Percentiles rank a stretch among this genome's conserved stretches.
Evolutionary conservation across 148 eudicot genomes (phyloP).

Genomic region (Gaultheria prostrata): DNA sequence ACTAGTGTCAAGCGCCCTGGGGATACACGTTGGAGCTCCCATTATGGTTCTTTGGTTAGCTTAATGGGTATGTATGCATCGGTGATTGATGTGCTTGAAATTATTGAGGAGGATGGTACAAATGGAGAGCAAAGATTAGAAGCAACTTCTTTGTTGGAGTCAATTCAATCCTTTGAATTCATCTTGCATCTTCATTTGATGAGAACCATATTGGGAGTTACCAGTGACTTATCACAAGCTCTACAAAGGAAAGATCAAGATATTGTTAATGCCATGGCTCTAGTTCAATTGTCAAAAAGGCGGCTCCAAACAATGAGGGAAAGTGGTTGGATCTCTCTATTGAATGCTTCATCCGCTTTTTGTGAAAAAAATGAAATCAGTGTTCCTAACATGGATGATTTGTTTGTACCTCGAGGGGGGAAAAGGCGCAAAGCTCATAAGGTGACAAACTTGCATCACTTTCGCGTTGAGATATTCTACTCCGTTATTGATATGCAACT

Average conservation of each 20-base stretch:
- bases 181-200: not conserved
- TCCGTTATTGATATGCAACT: not conserved
- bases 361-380: too few relatives aligned
- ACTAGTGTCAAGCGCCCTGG: not conserved
- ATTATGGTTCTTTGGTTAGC: slow-evolving; percentile 14
- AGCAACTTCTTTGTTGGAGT: not conserved
- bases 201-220: not conserved
- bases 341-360: too few relatives aligned
- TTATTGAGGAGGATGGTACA: not conserved
- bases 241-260: not conserved
- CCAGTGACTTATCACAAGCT: not conserved
- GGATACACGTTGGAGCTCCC: slow-evolving; percentile 31
- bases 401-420: too few relatives aligned
- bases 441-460: not conserved
- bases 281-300: too few relatives aligned
- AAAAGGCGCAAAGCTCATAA: too few relatives aligned
- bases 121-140: not conserved
- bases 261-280: too few relatives aligned
- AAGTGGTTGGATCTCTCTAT: too few relatives aligned
- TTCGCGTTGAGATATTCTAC: not conserved
- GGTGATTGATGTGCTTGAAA: slow-evolving; percentile 21
- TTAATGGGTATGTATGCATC: slow-evolving; percentile 12
- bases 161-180: not conserved
- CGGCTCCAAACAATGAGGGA: too few relatives aligned
- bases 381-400: too few relatives aligned